Base-by-base conservation (phyloP, 805 yeast genomes). In the Diddensiella transvaalensis region DNA sequence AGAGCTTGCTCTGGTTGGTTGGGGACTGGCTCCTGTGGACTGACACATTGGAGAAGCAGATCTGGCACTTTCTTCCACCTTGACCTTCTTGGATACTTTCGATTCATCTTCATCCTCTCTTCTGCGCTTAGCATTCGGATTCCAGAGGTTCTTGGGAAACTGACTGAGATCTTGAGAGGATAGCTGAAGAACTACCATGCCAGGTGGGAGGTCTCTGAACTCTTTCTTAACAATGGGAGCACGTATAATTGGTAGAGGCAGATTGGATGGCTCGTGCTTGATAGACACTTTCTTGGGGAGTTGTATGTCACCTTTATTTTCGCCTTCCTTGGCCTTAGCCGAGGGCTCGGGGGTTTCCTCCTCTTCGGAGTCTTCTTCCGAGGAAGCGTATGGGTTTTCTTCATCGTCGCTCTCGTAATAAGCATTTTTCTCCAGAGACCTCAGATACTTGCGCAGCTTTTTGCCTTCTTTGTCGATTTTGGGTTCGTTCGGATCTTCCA, bases 401-500 rank as follows among this genome's bases (percentile, higher is more conserved):
- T 88, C 93, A 46, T 87, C 91, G 54, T 86, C 95, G 46, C 85
- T 79, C 58, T 89, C 97, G 58, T 91, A 89, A 41, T 87, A 90
- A 38, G 69, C 95, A 57, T 83, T 84, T 66, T 87, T 82, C 64
- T 91, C 97, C 24, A 91, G 80, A 58, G 88, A 83, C 54, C 84
- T 81, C 58, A 93, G 74, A 1, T 93, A 89, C 65, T 85, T 85
- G 58, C 88, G 80, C 51, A 91, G 77, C 62, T 83, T 85, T 61
- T 82, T 83, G 57, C 98, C 97, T 64, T 88, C 96, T 61, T 85
- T 87, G 66, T 90, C 96, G 40, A 89, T 86, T 60, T 81, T 82
- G 63, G 87, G 81, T 22, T 82, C 95, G 50, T 87, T 96, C 37
- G 79, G 83, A 46, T 79, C 85, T 15, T 77, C 80, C n/a, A 72